phyloP scores from a whole-genome alignment of 192 early-diverging fungal species.

The Phlyctochytrium planicorne region DNA sequence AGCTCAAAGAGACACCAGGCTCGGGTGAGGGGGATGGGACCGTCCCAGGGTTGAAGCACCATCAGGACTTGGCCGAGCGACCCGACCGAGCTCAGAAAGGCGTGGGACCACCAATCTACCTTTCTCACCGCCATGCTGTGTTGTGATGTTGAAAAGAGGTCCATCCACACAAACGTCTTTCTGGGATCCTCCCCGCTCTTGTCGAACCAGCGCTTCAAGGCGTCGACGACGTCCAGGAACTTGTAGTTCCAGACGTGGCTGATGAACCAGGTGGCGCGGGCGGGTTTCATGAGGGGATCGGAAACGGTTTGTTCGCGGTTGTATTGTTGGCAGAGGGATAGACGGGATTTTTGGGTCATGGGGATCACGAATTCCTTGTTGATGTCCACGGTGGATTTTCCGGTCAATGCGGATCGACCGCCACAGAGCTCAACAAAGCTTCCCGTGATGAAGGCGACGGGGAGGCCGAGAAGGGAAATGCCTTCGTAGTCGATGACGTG shows the following conservation, averaged over 20 bases:
- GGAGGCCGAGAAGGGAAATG: too few relatives aligned
- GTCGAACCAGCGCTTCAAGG: slow-evolving; percentile 5
- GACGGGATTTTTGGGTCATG: slow-evolving; percentile 7
- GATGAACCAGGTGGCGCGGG: slow-evolving; percentile 15
- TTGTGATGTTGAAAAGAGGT: slow-evolving; percentile 27
- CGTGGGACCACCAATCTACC: slow-evolving; percentile 15
- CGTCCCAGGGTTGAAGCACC: slow-evolving; percentile 17
- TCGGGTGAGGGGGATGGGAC: slow-evolving; percentile 21
- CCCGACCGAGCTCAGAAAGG: slow-evolving; percentile 14
- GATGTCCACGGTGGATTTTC: slow-evolving; percentile 21
- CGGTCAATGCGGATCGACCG: slow-evolving; percentile 5
- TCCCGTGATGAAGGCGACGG: neutral
- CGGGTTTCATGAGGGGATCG: neutral
- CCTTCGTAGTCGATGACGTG: neutral
- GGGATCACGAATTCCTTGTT: slow-evolving; percentile 8
- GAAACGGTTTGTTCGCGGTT: neutral
- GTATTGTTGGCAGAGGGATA: slow-evolving; percentile 4
- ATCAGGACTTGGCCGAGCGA: slow-evolving; percentile 16
- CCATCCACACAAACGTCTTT: slow-evolving; percentile 18
- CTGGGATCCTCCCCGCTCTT: neutral
- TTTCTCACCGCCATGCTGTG: slow-evolving; percentile 7
- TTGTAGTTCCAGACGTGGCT: slow-evolving; percentile 20
- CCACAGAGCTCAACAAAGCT: slow-evolving; percentile 7
- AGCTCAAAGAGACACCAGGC: slow-evolving; percentile 30
- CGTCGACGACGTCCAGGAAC: slow-evolving; percentile 19